These are phyloP conservation scores for Cystobasidiaceae sp. DNA, from an alignment of 1,284 basidiomycete species.

Conservation along the genomic window DNA sequence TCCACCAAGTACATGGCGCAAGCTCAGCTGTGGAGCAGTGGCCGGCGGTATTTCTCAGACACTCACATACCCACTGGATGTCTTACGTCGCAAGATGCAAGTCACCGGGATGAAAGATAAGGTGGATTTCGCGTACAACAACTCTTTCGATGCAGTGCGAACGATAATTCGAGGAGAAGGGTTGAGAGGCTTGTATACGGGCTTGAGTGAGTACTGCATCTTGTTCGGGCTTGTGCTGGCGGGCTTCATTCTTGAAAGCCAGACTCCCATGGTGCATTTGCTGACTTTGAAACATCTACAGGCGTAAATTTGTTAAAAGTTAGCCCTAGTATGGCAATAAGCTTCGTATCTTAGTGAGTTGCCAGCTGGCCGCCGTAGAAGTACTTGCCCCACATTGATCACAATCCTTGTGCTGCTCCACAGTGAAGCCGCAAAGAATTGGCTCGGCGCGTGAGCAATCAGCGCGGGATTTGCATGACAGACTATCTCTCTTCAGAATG, in stretches of 20 bases:
- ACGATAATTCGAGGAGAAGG: slow-evolving; percentile 37
- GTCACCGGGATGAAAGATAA: slow-evolving; percentile 71
- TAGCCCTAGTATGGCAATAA: slow-evolving; percentile 20
- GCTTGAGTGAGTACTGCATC: slow-evolving; percentile 11
- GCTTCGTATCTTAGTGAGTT: slow-evolving; percentile 26
- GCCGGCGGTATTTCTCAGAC: slow-evolving; percentile 75
- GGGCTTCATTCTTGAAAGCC: slow-evolving; percentile 2
- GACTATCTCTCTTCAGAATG: too few relatives aligned
- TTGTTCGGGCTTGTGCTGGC: neutral
- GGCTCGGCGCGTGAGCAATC: slow-evolving; percentile 4
- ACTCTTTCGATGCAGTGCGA: slow-evolving; percentile 25
- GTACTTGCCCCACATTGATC: too few relatives aligned
- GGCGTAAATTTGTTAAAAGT: slow-evolving; percentile 28
- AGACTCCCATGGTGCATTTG: neutral
- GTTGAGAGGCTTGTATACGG: slow-evolving; percentile 34
- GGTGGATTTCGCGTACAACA: slow-evolving; percentile 50
- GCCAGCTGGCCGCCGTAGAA: too few relatives aligned
- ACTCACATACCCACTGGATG: slow-evolving; percentile 92
- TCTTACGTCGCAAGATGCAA: slow-evolving; percentile 90
- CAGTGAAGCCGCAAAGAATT: slow-evolving; percentile 25
- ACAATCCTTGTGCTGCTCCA: neutral
- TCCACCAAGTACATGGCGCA: slow-evolving; percentile 39
- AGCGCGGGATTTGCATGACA: too few relatives aligned
- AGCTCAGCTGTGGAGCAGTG: slow-evolving; percentile 52
- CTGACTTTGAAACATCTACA: neutral